These are phyloP conservation scores for Pisolithus albus DNA, from an alignment of 768 basidiomycete species.

Conservation along the genomic window DNA sequence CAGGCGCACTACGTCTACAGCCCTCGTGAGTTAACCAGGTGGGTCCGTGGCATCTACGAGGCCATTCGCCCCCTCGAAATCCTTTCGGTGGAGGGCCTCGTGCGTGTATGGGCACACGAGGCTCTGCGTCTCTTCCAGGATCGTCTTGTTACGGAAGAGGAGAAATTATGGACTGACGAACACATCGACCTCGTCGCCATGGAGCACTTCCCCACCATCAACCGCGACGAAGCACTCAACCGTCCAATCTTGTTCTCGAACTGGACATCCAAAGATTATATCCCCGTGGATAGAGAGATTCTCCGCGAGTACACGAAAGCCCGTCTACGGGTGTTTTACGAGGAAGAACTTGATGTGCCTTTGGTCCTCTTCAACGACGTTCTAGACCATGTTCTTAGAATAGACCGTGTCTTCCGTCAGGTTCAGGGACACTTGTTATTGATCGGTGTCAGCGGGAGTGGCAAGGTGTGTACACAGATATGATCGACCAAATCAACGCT, in stretches of 20 bases:
- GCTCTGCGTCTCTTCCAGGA: conserved; percentile 97
- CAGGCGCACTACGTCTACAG: conserved; percentile 99
- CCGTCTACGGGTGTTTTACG: conserved; percentile 94
- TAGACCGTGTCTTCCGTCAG: conserved; percentile 98
- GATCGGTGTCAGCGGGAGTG: conserved; percentile 97
- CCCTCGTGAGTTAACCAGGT: conserved; percentile 96
- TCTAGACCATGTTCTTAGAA: conserved; percentile 93
- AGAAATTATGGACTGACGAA: conserved; percentile 93
- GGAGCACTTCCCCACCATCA: conserved; percentile 91
- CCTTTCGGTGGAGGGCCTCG: conserved; percentile 90
- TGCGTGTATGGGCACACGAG: conserved; percentile 97
- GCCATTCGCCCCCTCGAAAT: conserved; percentile 91
- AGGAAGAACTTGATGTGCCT: conserved; percentile 96
- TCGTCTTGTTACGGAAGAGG: conserved; percentile 87
- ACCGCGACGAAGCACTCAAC: conserved; percentile 73
- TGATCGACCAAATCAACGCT: conserved; percentile 5
- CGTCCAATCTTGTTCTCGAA: conserved; percentile 97
- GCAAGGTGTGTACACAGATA: conserved; percentile 61
- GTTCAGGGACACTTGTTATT: conserved; percentile 93
- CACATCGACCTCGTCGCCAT: conserved; percentile 77
- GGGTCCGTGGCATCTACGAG: conserved; percentile 96
- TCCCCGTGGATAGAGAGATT: conserved; percentile 88
- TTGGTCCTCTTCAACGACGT: conserved; percentile 98
- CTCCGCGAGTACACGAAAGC: conserved; percentile 97
- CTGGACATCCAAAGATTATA: conserved; percentile 97